Evolutionary conservation across 2,329 filamentous ascomycete species (phyloP).

Genomic region (Apiospora arundinis): DNA sequence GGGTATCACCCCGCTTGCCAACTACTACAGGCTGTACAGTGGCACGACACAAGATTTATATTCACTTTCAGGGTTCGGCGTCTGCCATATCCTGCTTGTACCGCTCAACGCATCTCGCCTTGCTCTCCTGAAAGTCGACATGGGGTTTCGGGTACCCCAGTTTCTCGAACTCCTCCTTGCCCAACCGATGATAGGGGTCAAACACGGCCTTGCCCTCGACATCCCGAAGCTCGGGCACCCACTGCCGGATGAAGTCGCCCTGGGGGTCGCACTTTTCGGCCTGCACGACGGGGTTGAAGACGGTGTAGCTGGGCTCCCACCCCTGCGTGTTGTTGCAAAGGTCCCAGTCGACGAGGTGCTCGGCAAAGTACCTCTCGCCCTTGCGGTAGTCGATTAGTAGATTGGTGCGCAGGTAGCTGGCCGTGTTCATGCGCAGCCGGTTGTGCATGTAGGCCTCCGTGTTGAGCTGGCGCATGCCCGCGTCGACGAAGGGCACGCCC

Average conservation of each 20-base stretch:
- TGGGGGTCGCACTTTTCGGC: constrained; percentile 71
- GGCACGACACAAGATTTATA: too few species aligned
- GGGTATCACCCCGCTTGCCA: too few species aligned
- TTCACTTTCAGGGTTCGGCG: constrained; percentile 28
- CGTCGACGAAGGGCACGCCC: constrained; percentile 71
- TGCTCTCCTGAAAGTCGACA: constrained; percentile 65
- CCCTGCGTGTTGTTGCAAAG: constrained; percentile 69
- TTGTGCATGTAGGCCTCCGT: constrained; percentile 70
- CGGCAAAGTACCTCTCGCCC: constrained; percentile 70
- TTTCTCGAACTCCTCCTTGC: constrained; percentile 53
- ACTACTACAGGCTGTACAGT: too few species aligned
- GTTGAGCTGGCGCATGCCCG: constrained; percentile 69
- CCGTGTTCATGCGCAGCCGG: constrained; percentile 68
- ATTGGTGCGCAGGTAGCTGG: constrained; percentile 69
- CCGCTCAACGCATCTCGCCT: constrained; percentile 63
- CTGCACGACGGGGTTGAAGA: constrained; percentile 74
- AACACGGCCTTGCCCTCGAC: constrained; percentile 67
- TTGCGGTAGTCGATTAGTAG: constrained; percentile 70
- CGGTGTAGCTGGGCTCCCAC: constrained; percentile 75
- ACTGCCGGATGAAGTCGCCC: constrained; percentile 70
- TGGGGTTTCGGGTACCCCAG: constrained; percentile 67
- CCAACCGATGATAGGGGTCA: constrained; percentile 66
- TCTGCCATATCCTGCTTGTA: constrained; percentile 57
- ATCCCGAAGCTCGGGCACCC: constrained; percentile 67
- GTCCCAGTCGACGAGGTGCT: constrained; percentile 66